phyloP scores from a whole-genome alignment of 2,329 filamentous ascomycete species.

The Paracoccidioides lutzii region DNA sequence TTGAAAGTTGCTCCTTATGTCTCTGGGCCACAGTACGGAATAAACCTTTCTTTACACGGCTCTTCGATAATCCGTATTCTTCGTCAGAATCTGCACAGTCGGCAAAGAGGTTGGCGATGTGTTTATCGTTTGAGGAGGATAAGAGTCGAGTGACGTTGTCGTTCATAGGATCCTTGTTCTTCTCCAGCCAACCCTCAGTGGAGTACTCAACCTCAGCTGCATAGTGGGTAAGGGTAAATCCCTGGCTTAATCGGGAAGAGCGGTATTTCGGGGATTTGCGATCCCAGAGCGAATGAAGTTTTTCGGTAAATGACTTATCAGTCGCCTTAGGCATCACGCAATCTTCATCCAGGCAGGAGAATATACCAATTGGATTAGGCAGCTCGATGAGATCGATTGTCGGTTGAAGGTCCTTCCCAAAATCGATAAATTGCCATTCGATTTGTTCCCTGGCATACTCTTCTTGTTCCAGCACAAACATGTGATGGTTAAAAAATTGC shows the following conservation, averaged over 20 bases:
- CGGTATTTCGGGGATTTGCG: conserved; percentile 91
- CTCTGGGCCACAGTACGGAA: conserved; percentile 94
- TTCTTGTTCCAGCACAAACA: conserved; percentile 98
- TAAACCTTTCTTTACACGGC: conserved; percentile 87
- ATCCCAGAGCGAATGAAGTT: conserved; percentile 93
- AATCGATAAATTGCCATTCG: conserved; percentile 99
- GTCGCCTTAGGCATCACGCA: conserved; percentile 98
- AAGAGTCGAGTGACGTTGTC: conserved; percentile 90
- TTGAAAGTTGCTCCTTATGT: conserved; percentile 98
- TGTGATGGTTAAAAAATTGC: conserved; percentile 99
- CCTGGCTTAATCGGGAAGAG: conserved; percentile 72
- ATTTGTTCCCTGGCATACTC: conserved; percentile 96
- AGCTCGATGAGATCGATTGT: conserved; percentile 96
- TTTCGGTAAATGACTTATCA: conserved; percentile 93
- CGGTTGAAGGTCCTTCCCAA: conserved; percentile 89
- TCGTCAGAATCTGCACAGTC: conserved; percentile 81
- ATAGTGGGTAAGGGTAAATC: conserved; percentile 93
- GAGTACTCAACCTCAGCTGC: conserved; percentile 96
- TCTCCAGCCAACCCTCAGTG: conserved; percentile 89
- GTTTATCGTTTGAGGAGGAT: conserved; percentile 65
- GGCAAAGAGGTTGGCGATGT: conserved; percentile 70
- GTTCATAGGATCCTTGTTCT: conserved; percentile 97
- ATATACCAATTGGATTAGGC: conserved; percentile 94
- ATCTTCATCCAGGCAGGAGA: conserved; percentile 95
- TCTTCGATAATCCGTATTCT: conserved; percentile 52